Conservation (phyloP, 768 basidiomycete species). For the Suillus ampliporus region DNA sequence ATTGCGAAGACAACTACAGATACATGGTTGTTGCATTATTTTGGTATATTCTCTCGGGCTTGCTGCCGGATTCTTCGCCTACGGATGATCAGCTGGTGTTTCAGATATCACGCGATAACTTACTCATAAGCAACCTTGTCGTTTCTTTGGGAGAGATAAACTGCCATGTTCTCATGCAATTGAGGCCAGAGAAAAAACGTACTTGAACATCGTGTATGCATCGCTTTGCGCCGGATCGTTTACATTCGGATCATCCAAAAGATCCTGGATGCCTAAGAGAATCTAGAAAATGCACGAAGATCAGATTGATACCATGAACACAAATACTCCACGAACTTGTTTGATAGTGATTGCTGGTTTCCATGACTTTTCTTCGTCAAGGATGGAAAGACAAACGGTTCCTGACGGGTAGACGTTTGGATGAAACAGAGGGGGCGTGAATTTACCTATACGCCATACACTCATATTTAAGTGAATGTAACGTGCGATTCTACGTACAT, state of each 20-base stretch:
- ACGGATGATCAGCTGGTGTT: constrained; percentile 13
- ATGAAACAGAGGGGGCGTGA: constrained; percentile 93
- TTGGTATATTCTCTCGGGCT: constrained; percentile 89
- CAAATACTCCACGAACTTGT: constrained; percentile 61
- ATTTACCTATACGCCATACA: constrained; percentile 75
- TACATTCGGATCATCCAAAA: constrained; percentile 94
- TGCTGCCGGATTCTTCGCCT: constrained; percentile 85
- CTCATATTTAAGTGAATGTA: constrained; percentile 7
- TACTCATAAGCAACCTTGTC: constrained; percentile 94
- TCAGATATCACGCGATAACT: constrained; percentile 33
- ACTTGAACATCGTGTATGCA: constrained; percentile 99
- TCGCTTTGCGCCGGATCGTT: constrained; percentile 98
- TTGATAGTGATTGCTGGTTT: constrained; percentile 99
- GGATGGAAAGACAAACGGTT: constrained; percentile 95
- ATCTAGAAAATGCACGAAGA: constrained; percentile 58
- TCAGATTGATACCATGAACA: neutral
- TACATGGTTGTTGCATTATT: constrained; percentile 46
- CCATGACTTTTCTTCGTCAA: constrained; percentile 99
- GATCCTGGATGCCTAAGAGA: constrained; percentile 92
- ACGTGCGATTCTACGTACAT: constrained; percentile 55
- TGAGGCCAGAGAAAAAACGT: constrained; percentile 37
- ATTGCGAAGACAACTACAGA: constrained; percentile 3
- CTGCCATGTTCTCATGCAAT: constrained; percentile 5
- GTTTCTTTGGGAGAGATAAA: constrained; percentile 60
- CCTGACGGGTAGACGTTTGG: constrained; percentile 99